Conservation (phyloP, 345 rosid species). For the Eucalyptus pauciflora region DNA sequence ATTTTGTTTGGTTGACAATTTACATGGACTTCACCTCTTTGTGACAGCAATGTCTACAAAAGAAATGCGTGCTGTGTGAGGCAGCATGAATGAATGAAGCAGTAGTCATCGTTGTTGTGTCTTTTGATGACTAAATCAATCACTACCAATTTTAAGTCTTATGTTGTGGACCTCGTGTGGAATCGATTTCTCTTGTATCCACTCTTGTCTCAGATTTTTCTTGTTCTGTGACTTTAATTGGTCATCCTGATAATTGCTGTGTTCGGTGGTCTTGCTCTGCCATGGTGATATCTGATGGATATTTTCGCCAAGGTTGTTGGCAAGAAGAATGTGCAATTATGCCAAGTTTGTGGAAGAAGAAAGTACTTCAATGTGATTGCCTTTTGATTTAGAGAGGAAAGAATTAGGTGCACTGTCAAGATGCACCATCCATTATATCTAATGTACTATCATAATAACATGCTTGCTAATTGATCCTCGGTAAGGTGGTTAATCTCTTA, state of each 20-base stretch:
- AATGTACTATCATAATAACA: neutral
- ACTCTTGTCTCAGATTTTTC: neutral
- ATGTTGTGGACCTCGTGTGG: neutral
- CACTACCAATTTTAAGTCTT: neutral
- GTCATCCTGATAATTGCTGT: neutral
- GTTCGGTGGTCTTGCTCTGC: neutral
- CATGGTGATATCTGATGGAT: neutral
- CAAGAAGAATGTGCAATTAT: neutral
- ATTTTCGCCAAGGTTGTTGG: neutral
- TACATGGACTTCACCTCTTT: neutral
- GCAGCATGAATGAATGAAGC: neutral
- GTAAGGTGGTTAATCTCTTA: neutral
- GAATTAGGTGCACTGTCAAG: neutral
- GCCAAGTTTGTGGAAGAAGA: neutral
- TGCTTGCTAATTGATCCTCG: neutral
- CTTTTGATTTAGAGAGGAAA: neutral
- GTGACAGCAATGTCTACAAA: neutral
- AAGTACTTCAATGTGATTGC: conserved; percentile 51
- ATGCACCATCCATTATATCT: neutral
- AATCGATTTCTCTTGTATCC: neutral
- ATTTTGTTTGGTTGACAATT: no score
- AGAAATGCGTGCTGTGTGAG: neutral
- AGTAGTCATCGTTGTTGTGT: neutral
- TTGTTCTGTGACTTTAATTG: neutral
- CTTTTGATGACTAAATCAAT: neutral